Evolutionary conservation across 2,329 filamentous ascomycete genomes (phyloP), one percentile per base, ranked within the genome.

Genomic region (Colletotrichum shisoi): DNA sequence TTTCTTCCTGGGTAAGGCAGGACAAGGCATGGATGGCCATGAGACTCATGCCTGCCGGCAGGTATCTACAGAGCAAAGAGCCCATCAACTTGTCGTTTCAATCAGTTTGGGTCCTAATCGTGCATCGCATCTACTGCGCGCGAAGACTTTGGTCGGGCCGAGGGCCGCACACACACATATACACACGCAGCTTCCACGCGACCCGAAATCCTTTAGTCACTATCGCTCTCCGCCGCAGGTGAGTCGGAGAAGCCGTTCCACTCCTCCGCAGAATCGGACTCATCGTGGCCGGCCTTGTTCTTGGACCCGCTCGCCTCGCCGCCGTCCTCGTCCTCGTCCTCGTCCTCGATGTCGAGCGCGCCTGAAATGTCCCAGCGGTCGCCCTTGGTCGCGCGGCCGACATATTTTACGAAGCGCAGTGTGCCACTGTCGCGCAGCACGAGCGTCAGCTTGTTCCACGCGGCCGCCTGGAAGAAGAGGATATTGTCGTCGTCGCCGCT

Each of bases 371-470:
- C 95, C 93, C 94, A 98, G 49, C 95, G 85, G 79, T 98, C 95
- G 0, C 95, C 95, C 74, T 87, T 87, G 8, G 95, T 95, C 57
- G 85, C 87, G 67, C 84, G 84, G 78, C 91, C 96, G 24, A 99
- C 91, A 77, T 98, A 99, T 82, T 98, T 99, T 74, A 98, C 93
- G 76, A 99, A 99, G 76, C 92, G 90, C 75, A 99, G 83, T 15
- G 91, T 90, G 15, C 92, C 94, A 71, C 87, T 88, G 76, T 99
- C 95, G 65, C 95, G 86, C 71, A 98, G 81, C 39, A 98, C 95
- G 71, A 99, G 87, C 70, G 90, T 93, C 81, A 99, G 84, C 70
- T 91, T 92, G 78, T 98, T 98, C 95, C 95, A 99, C 17, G 85
- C 77, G 1, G 85, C 83, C 9, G 83, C 82, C 76, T 88, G 85